phyloP scores from a whole-genome alignment of 2,329 filamentous ascomycete species.

The Alternaria consortialis region DNA sequence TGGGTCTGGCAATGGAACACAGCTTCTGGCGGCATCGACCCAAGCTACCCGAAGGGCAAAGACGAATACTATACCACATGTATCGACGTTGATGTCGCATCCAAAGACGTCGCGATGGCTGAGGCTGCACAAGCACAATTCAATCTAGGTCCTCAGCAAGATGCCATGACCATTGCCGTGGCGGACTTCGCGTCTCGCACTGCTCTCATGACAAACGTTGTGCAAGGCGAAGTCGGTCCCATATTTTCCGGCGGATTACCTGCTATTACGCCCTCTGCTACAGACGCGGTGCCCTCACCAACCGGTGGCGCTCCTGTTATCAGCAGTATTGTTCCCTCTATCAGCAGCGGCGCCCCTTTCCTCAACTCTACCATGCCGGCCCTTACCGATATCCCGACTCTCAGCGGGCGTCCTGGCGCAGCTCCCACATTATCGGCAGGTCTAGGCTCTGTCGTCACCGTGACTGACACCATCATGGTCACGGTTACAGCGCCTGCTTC shows the following conservation, averaged over 20 bases:
- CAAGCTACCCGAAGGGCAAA: constrained; percentile 56
- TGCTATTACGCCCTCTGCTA: background rate
- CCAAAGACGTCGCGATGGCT: constrained; percentile 40
- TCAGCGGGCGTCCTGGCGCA: constrained; percentile 25
- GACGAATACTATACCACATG: constrained; percentile 69
- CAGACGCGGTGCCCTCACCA: background rate
- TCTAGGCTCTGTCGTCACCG: constrained; percentile 25
- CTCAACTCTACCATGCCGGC: constrained; percentile 6
- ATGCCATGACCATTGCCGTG: constrained; percentile 54
- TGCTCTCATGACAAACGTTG: constrained; percentile 46
- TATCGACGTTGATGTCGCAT: constrained; percentile 61
- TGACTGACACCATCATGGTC: constrained; percentile 39
- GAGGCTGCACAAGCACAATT: constrained; percentile 26
- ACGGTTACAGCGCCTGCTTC: constrained; percentile 36
- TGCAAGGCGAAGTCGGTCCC: constrained; percentile 40
- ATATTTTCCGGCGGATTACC: constrained; percentile 25
- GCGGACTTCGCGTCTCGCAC: constrained; percentile 52
- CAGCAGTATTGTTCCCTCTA: constrained; percentile 1
- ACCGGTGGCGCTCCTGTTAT: constrained; percentile 1
- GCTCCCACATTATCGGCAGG: constrained; percentile 16
- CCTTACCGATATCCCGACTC: constrained; percentile 23
- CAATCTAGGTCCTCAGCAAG: constrained; percentile 50
- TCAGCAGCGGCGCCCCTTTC: constrained; percentile 1
- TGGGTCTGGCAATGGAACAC: constrained; percentile 93
- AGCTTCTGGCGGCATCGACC: constrained; percentile 41